phyloP scores from a whole-genome alignment of 2,329 filamentous ascomycete genomes.

The Paraconiothyrium brasiliense region DNA sequence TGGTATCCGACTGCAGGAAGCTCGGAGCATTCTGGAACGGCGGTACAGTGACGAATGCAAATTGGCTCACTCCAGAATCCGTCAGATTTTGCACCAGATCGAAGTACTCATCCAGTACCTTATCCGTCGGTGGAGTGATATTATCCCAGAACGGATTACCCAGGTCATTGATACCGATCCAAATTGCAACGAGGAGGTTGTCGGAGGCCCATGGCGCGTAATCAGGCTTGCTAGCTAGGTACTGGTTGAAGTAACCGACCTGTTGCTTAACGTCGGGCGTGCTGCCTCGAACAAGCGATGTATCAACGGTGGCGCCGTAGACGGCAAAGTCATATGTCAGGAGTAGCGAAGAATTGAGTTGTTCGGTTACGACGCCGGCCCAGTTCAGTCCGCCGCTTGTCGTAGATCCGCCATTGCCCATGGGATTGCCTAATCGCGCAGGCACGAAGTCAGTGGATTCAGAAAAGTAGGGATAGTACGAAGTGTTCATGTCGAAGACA shows the following conservation, averaged over 20 bases:
- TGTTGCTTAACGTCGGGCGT: constrained; percentile 28
- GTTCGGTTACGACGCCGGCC: constrained; percentile 28
- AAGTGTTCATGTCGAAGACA: no score
- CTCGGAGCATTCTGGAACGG: constrained; percentile 36
- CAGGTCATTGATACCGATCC: constrained; percentile 37
- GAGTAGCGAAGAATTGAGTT: constrained; percentile 27
- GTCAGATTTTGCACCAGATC: constrained; percentile 59
- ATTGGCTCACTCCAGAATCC: constrained; percentile 64
- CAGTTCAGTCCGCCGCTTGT: constrained; percentile 33
- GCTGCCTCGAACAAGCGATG: constrained; percentile 28
- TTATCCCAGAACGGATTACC: constrained; percentile 36
- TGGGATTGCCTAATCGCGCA: constrained; percentile 19
- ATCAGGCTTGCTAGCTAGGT: constrained; percentile 23
- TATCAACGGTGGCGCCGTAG: constrained; percentile 32
- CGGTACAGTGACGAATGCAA: constrained; percentile 68
- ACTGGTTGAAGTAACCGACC: constrained; percentile 27
- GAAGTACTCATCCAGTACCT: constrained; percentile 58
- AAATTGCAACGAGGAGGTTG: constrained; percentile 27
- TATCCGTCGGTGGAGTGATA: constrained; percentile 25
- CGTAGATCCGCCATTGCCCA: constrained; percentile 34
- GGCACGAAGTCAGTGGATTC: no score
- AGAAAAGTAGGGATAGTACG: no score
- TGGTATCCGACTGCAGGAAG: constrained; percentile 26
- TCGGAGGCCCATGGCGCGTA: constrained; percentile 25
- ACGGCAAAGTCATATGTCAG: constrained; percentile 34